Evolutionary conservation across 306 rosid species (phyloP).

Genomic region (Trifolium pratense): DNA sequence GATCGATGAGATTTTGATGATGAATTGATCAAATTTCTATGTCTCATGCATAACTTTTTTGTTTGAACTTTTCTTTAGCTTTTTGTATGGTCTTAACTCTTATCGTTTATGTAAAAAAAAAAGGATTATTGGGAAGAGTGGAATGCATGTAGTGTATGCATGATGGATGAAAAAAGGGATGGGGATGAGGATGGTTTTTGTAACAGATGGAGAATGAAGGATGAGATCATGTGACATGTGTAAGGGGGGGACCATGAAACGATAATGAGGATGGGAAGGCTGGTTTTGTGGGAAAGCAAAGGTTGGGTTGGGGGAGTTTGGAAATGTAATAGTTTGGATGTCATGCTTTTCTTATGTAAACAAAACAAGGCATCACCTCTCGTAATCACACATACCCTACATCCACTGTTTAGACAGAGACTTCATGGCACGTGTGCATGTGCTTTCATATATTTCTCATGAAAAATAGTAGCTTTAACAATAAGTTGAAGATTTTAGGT

Average conservation of each 20-base stretch:
- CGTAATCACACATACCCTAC: constrained; percentile 32
- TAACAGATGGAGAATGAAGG: constrained; percentile 34
- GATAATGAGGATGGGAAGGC: constrained; percentile 33
- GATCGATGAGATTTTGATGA: neutral
- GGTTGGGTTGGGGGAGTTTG: constrained; percentile 41
- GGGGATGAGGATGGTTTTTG: constrained; percentile 14
- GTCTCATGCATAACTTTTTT: constrained; percentile 33
- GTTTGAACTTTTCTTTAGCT: constrained; percentile 1
- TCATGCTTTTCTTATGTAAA: constrained; percentile 54
- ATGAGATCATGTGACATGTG: constrained; percentile 36
- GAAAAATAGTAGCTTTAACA: neutral
- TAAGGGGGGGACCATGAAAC: constrained; percentile 43
- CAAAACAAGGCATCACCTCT: constrained; percentile 34
- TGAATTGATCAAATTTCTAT: neutral
- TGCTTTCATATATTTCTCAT: neutral
- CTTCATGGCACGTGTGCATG: constrained; percentile 36
- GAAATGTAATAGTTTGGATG: constrained; percentile 41
- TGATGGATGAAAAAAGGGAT: neutral
- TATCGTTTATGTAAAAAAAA: neutral
- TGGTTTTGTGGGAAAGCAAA: constrained; percentile 35
- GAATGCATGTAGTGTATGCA: neutral
- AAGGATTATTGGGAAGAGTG: neutral
- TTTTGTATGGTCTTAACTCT: neutral
- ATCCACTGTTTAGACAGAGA: constrained; percentile 20
- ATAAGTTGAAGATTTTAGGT: too few relatives aligned